These are phyloP conservation scores for Penicillium bovifimosum DNA, from an alignment of 495 filamentous ascomycete genomes.

Conservation along the genomic window DNA sequence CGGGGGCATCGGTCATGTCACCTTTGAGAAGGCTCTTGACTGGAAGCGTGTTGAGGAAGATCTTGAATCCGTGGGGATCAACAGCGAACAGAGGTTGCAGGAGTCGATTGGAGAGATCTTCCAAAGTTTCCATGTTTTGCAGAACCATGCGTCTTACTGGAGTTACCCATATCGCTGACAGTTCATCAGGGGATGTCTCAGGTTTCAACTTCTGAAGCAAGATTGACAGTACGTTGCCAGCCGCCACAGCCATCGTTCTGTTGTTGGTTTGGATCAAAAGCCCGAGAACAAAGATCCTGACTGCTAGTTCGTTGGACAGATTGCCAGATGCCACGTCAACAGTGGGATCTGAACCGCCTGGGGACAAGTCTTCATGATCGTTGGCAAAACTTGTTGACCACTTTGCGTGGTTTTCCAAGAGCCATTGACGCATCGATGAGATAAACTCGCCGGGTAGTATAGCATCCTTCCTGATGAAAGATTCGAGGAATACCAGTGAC, in stretches of 20 bases:
- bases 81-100: conserved; percentile 64
- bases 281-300: conserved; percentile 32
- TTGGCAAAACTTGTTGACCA: conserved; percentile 31
- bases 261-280: conserved; percentile 34
- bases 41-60: conserved; percentile 49
- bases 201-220: conserved; percentile 46
- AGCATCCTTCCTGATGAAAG: conserved; percentile 36
- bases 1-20: conserved; percentile 34
- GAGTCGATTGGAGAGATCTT: conserved; percentile 66
- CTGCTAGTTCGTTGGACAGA: conserved; percentile 15
- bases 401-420: conserved; percentile 22
- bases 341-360: conserved; percentile 12
- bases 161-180: conserved; percentile 32
- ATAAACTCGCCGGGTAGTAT: conserved; percentile 30
- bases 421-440: conserved; percentile 28
- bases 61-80: conserved; percentile 46
- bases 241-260: conserved; percentile 56
- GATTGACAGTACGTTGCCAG: conserved; percentile 58
- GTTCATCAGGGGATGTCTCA: conserved; percentile 6
- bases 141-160: conserved; percentile 36
- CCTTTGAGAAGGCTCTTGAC: conserved; percentile 37
- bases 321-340: conserved; percentile 6
- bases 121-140: conserved; percentile 49
- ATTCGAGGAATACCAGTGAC: conserved; percentile 38
- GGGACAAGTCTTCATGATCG: conserved; percentile 26